Percentiles rank a stretch among this genome's conserved stretches.
These are phyloP conservation scores for Cicer arietinum DNA, from an alignment of 306 rosid species.

Conservation along the genomic window DNA sequence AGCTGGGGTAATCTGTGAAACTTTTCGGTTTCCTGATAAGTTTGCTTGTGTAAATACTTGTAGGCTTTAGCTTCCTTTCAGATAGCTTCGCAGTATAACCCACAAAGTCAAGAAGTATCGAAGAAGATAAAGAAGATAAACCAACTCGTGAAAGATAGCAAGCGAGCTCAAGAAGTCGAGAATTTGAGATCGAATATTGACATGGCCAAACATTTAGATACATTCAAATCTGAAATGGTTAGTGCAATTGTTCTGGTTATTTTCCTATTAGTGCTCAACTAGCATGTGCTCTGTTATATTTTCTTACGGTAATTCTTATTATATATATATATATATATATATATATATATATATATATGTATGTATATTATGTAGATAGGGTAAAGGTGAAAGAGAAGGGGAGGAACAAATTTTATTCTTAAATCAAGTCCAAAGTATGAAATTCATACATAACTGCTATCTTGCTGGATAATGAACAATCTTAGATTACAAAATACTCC, in stretches of 20 bases:
- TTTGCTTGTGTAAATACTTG: conserved; percentile 41
- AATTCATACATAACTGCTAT: conserved; percentile 17
- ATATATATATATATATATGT: too few relatives aligned
- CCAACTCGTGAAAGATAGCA: conserved; percentile 72
- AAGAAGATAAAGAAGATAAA: conserved; percentile 81
- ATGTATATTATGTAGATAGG: too few relatives aligned
- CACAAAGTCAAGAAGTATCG: conserved; percentile 87
- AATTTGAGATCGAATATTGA: conserved; percentile 85
- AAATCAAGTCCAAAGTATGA: conserved; percentile 7
- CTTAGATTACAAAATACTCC: conserved; percentile 3
- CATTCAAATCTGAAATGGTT: conserved; percentile 87
- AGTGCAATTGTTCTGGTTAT: conserved; percentile 38
- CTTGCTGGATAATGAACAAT: conserved; percentile 16
- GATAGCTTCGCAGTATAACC: conserved; percentile 76
- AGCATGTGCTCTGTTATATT: conserved; percentile 23
- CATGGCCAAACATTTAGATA: conserved; percentile 76
- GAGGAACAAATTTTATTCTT: conserved; percentile 1
- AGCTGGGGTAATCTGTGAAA: conserved; percentile 1
- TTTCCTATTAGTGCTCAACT: background rate
- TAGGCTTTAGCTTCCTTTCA: conserved; percentile 88
- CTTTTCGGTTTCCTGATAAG: conserved; percentile 43
- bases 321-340: too few relatives aligned
- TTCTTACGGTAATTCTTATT: conserved; percentile 17
- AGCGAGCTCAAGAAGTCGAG: conserved; percentile 85
- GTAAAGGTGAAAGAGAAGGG: background rate